Evolutionary conservation across 2,329 filamentous ascomycete species (phyloP).

Genomic region (Sporothrix dimorphospora): DNA sequence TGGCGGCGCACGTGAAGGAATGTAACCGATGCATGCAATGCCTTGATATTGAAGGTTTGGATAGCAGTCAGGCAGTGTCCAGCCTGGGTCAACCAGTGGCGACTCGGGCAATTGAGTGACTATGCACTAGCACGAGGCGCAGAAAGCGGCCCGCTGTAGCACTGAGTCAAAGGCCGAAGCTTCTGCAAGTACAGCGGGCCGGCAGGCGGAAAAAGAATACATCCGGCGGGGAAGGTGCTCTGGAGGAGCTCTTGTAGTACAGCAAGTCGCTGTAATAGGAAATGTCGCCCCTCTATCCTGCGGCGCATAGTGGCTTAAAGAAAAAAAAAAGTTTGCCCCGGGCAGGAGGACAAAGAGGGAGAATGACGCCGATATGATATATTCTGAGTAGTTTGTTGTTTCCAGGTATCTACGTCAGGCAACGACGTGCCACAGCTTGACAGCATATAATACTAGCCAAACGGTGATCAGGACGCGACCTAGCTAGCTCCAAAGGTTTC

Average conservation of each 20-base stretch:
- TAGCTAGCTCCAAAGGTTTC: neutral
- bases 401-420: neutral
- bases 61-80: neutral
- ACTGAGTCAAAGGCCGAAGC: neutral
- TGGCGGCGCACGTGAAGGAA: neutral
- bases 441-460: neutral
- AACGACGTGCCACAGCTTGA: neutral
- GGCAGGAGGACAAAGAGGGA: neutral
- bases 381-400: constrained; percentile 20
- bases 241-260: neutral
- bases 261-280: constrained; percentile 17
- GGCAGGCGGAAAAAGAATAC: constrained; percentile 29
- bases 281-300: neutral
- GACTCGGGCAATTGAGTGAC: neutral
- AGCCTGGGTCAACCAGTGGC: neutral
- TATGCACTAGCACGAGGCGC: neutral
- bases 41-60: neutral
- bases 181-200: constrained; percentile 1
- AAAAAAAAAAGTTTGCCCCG: constrained; percentile 13
- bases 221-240: constrained; percentile 29
- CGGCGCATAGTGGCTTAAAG: neutral
- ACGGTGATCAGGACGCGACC: neutral
- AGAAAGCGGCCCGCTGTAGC: neutral
- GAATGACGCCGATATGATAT: constrained; percentile 28
- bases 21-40: neutral